Evolutionary conservation across 441 rosid genomes (phyloP).

Genomic region (Arabidopsis lyrata): DNA sequence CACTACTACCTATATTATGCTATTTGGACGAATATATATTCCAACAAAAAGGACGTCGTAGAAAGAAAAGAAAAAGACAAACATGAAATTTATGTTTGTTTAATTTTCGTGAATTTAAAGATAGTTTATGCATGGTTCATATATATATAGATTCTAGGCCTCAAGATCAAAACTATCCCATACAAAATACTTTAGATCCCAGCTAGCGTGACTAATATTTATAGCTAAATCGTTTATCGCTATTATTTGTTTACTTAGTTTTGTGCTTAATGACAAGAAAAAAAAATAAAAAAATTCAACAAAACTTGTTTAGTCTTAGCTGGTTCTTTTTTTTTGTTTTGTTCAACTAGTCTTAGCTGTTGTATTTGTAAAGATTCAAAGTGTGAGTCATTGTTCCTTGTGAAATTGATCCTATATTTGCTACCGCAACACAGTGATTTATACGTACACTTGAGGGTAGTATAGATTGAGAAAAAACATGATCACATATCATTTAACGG

Average conservation of each 20-base stretch:
- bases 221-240: not conserved
- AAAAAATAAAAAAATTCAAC: not conserved
- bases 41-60: not conserved
- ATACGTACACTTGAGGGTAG: too few species aligned
- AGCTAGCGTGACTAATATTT: too few species aligned
- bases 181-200: not conserved
- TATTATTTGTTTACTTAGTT: not conserved
- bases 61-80: not conserved
- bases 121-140: not conserved
- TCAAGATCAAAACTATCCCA: not conserved
- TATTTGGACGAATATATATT: not conserved
- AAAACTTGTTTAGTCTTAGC: not conserved
- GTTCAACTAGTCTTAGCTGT: too few species aligned
- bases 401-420: not conserved
- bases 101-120: not conserved
- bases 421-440: not conserved
- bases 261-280: constrained; percentile 2
- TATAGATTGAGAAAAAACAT: not conserved
- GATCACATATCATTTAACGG: not conserved
- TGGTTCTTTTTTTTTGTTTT: too few species aligned
- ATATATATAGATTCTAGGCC: not conserved
- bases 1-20: not conserved
- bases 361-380: not conserved
- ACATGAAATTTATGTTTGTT: not conserved
- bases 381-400: not conserved